Conservation (phyloP, 2,329 filamentous ascomycete species). For the Fusarium sambucinum region DNA sequence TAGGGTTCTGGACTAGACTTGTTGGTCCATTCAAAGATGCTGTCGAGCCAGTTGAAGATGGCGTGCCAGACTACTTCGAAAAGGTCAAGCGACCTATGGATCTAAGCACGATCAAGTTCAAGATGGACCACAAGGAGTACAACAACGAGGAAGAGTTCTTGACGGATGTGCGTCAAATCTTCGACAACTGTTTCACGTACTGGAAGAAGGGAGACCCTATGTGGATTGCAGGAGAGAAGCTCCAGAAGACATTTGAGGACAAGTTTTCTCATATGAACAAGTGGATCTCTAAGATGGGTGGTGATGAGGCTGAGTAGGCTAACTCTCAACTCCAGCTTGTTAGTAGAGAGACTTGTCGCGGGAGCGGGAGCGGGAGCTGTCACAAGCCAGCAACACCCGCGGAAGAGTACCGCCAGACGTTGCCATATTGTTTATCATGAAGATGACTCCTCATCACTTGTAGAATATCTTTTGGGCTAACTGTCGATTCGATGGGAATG, state of each 20-base stretch:
- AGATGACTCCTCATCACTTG: background rate
- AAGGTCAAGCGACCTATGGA: constrained; percentile 74
- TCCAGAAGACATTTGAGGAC: constrained; percentile 70
- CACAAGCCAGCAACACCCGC: background rate
- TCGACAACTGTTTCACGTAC: constrained; percentile 73
- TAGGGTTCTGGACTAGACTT: constrained; percentile 75
- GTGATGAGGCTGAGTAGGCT: constrained; percentile 51
- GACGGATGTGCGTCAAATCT: constrained; percentile 71
- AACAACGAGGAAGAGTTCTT: constrained; percentile 65
- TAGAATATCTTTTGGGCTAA: constrained; percentile 11
- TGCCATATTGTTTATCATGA: background rate
- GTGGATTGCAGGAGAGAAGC: constrained; percentile 66
- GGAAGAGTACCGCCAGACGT: background rate
- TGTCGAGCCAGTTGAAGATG: constrained; percentile 67
- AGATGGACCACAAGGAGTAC: constrained; percentile 69
- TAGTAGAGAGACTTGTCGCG: background rate
- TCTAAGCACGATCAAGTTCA: constrained; percentile 69
- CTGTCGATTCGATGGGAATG: background rate
- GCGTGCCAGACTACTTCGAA: constrained; percentile 71
- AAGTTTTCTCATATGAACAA: constrained; percentile 71
- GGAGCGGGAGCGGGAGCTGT: background rate
- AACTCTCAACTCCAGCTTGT: background rate
- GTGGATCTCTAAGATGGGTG: constrained; percentile 67
- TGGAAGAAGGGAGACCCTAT: constrained; percentile 68
- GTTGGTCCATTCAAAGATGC: constrained; percentile 72